Base-by-base conservation (phyloP, 306 rosid species). In the Pyrus communis region DNA sequence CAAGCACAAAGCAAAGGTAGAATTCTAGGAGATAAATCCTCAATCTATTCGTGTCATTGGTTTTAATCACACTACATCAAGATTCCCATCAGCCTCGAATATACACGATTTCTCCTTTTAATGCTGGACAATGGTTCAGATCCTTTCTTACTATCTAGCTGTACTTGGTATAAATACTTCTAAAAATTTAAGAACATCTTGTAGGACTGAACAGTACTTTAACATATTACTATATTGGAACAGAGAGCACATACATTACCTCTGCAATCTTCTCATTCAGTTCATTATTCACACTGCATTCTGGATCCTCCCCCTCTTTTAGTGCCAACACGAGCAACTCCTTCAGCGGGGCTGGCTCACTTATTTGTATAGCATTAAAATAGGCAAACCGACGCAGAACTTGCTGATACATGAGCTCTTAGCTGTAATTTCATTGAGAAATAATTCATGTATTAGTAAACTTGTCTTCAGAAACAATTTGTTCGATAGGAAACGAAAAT, bases 401-500 rank as follows among this genome's bases (percentile, higher is more conserved):
- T 87, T 95, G 98, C 85, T 94, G 96, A 76, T 94, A 94, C 93
- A 94, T 94, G 71, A 94, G 97, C 85, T 94, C 98, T 86, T 94
- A 86, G 87, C 97, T 94, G 91, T 76, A 90, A 72, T 70, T 68
- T 65, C 57, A 84, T 64, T 55, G 72, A 57, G 42, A 45, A 45
- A 21, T 59, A 64, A 57, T 63, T 78, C 67, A 77, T 14, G 61
- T 31, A 22, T 40, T 11, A 51, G 18, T 65, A 35, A 49, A 51
- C 17, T 22, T 0, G 67, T 75, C 46, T 66, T 11, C 22, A 70
- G 27, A 52, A 57, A 61, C 54, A 33, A 49, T 64, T 4, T 72
- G 5, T 21, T 13, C 7, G 3, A 45, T 68, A 28, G n/a, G 22
- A 7, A 46, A 43, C 21, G 28, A 22, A 58, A 42, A 59, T 49